Evolutionary conservation across 1,284 basidiomycete species (phyloP).

Genomic region (Mycocalia duriaeana): DNA sequence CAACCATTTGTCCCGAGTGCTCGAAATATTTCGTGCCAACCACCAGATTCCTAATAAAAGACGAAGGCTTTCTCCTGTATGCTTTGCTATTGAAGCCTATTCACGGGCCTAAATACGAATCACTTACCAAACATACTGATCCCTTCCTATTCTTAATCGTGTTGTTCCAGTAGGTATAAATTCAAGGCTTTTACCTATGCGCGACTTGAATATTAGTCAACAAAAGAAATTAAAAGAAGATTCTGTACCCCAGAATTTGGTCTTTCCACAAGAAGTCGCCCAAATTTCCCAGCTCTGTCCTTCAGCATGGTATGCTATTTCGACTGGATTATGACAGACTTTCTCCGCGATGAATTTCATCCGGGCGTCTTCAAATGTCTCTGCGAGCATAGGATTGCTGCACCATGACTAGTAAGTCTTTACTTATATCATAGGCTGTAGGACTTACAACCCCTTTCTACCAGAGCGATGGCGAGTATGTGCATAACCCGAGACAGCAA

Average conservation of each 20-base stretch:
- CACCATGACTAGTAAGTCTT: no score
- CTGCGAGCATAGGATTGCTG: slow-evolving; percentile 84
- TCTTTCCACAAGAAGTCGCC: slow-evolving; percentile 72
- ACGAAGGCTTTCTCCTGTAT: slow-evolving; percentile 77
- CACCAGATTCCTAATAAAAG: slow-evolving; percentile 84
- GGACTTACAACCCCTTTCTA: slow-evolving; percentile 80
- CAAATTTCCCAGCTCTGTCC: slow-evolving; percentile 72
- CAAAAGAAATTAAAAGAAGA: no score
- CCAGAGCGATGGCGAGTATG: slow-evolving; percentile 76
- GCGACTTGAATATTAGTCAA: no score
- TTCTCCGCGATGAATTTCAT: slow-evolving; percentile 86
- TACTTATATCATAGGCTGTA: no score
- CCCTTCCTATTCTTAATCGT: slow-evolving; percentile 57
- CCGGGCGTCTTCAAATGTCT: slow-evolving; percentile 81
- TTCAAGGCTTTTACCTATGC: slow-evolving; percentile 80
- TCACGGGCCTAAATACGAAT: neutral
- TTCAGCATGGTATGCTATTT: slow-evolving; percentile 82
- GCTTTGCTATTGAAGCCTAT: neutral
- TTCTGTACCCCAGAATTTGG: slow-evolving; percentile 88
- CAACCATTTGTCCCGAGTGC: slow-evolving; percentile 70
- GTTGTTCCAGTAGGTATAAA: slow-evolving; percentile 74
- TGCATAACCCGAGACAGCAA: slow-evolving; percentile 81
- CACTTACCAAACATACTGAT: slow-evolving; percentile 66
- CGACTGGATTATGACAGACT: slow-evolving; percentile 80
- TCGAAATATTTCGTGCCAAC: slow-evolving; percentile 89